phyloP scores from a whole-genome alignment of 2,329 filamentous ascomycete genomes.

The Diaporthe sp. region DNA sequence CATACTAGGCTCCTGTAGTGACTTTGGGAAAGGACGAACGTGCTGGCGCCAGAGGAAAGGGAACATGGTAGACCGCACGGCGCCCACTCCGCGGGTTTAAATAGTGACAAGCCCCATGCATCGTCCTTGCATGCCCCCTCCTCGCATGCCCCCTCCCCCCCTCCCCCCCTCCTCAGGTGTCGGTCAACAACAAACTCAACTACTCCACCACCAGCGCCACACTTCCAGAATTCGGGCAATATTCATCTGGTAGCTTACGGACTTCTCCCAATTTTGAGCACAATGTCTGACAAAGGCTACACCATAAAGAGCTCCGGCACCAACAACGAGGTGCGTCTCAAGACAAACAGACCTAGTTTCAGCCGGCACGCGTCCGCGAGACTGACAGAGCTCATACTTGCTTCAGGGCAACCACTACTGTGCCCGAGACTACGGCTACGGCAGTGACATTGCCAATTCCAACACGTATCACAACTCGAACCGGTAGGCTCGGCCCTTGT shows the following conservation, averaged over 20 bases:
- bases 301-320: slow-evolving; percentile 67
- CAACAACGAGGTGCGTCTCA: slow-evolving; percentile 69
- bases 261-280: neutral
- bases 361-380: neutral
- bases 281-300: slow-evolving; percentile 50
- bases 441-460: slow-evolving; percentile 44
- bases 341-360: neutral
- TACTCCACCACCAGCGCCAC: neutral
- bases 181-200: neutral
- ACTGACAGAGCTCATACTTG: neutral
- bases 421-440: slow-evolving; percentile 72
- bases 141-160: too few relatives aligned
- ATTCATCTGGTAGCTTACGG: neutral
- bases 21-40: neutral
- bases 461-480: slow-evolving; percentile 80
- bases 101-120: slow-evolving; percentile 2
- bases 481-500: slow-evolving; percentile 55
- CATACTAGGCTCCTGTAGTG: neutral
- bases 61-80: neutral
- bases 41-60: neutral
- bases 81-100: slow-evolving; percentile 15
- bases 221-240: too few relatives aligned
- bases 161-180: neutral
- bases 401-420: slow-evolving; percentile 77
- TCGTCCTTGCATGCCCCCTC: neutral